Percentiles rank a stretch among this genome's conserved stretches.
Evolutionary conservation across 1,284 basidiomycete genomes (phyloP).

Genomic region (Sanguinoderma infundibulare): DNA sequence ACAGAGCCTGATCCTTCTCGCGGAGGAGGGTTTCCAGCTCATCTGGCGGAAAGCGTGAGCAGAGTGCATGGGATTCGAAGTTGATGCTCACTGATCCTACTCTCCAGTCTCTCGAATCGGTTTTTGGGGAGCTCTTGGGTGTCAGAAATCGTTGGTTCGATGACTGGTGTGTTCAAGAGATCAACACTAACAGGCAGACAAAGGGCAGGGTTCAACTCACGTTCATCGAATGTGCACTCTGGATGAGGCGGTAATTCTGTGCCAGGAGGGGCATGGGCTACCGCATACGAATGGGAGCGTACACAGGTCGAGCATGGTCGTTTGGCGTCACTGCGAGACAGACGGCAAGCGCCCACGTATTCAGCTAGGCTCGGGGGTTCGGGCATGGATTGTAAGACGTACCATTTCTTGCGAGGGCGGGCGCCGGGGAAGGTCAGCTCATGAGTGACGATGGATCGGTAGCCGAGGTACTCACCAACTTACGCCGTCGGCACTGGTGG

Average conservation of each 20-base stretch:
- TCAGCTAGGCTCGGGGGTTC: conserved; percentile 32
- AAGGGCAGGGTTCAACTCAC: conserved; percentile 32
- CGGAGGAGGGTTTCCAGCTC: conserved; percentile 60
- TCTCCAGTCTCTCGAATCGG: conserved; percentile 65
- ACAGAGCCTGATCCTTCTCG: conserved; percentile 37
- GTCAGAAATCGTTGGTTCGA: conserved; percentile 38
- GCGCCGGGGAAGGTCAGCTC: too few relatives aligned
- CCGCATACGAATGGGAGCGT: conserved; percentile 66
- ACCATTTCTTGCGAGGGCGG: conserved; percentile 44
- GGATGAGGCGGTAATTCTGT: conserved; percentile 53
- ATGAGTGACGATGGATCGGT: neutral
- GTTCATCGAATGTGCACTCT: conserved; percentile 73
- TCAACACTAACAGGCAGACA: neutral
- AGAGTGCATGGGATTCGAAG: too few relatives aligned
- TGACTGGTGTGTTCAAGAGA: conserved; percentile 34
- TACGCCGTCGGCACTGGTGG: conserved; percentile 69
- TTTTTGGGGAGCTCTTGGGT: conserved; percentile 56
- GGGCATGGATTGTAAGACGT: conserved; percentile 24
- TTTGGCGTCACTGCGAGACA: conserved; percentile 42
- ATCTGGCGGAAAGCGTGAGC: conserved; percentile 40
- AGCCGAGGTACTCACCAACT: conserved; percentile 58
- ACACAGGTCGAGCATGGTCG: conserved; percentile 71
- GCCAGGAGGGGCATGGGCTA: conserved; percentile 59
- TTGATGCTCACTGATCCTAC: conserved; percentile 60
- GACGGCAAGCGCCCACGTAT: conserved; percentile 10